Percentiles rank a stretch among this genome's conserved stretches.
Evolutionary conservation across 78 protist species (phyloP).

Genomic region (Pigoraptor vietnamica): DNA sequence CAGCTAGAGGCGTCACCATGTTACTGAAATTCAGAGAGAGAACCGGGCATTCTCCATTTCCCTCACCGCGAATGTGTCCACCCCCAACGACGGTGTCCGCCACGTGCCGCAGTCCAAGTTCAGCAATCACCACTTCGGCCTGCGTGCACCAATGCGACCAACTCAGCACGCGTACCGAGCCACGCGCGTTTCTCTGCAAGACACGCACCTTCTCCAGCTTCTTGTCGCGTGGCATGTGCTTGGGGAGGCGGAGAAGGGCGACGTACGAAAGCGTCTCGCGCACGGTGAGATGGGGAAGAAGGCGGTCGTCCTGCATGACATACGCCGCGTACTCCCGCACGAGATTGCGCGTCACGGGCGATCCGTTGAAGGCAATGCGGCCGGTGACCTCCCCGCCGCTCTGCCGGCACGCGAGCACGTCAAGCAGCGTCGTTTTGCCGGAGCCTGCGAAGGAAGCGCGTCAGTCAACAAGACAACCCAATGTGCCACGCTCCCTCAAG

Average conservation of each 20-base stretch:
- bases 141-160: not conserved
- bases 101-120: conserved; percentile 46
- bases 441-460: conserved; percentile 10
- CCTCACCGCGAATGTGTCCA: conserved; percentile 6
- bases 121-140: conserved; percentile 12
- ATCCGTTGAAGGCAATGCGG: not conserved
- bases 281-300: conserved; percentile 66
- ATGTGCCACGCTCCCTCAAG: too few relatives aligned
- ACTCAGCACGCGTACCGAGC: too few relatives aligned
- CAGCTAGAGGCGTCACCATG: too few relatives aligned
- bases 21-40: too few relatives aligned
- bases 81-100: conserved; percentile 63
- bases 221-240: not conserved
- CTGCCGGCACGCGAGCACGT: conserved; percentile 2
- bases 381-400: not conserved
- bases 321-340: conserved; percentile 11
- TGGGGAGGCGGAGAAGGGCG: conserved; percentile 33
- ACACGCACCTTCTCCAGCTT: too few relatives aligned
- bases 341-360: not conserved
- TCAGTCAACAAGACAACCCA: too few relatives aligned
- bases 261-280: conserved; percentile 54
- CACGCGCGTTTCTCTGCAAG: too few relatives aligned
- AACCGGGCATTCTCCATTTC: too few relatives aligned
- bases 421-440: conserved; percentile 28
- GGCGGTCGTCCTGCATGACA: conserved; percentile 50